Conservation (phyloP, 805 yeast genomes). For the Hanseniaspora vineae region DNA sequence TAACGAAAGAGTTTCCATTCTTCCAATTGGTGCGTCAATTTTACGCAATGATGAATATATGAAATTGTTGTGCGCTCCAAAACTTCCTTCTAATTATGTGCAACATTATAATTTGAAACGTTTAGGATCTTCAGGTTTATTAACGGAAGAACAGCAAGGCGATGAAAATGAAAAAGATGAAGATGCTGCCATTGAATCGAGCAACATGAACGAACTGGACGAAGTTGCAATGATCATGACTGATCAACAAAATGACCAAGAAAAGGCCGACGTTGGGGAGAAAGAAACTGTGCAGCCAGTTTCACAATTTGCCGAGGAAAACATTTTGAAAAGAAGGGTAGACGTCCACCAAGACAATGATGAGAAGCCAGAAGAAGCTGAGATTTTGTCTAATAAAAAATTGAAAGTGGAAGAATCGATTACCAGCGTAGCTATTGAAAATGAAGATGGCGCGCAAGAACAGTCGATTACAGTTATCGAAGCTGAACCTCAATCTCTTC, state of each 20-base stretch:
- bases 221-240: neutral
- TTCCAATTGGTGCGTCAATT: conserved; percentile 55
- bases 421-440: neutral
- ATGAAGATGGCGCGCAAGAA: neutral
- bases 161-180: conserved; percentile 5
- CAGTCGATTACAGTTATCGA: no score
- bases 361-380: neutral
- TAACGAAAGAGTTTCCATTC: conserved; percentile 42
- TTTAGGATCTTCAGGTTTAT: conserved; percentile 16
- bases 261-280: no score
- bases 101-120: conserved; percentile 8
- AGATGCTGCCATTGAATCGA: conserved; percentile 5
- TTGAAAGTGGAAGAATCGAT: neutral
- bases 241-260: no score
- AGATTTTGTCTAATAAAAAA: neutral
- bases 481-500: no score
- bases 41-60: conserved; percentile 35
- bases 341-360: conserved; percentile 1
- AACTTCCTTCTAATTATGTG: conserved; percentile 43
- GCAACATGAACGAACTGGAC: conserved; percentile 5
- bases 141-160: conserved; percentile 8
- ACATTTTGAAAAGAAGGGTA: conserved; percentile 7
- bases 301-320: conserved; percentile 3
- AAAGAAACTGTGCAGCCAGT: no score
- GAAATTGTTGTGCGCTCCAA: conserved; percentile 48